Conservation (phyloP, 1,284 basidiomycete genomes). For the Irpex sp. region DNA sequence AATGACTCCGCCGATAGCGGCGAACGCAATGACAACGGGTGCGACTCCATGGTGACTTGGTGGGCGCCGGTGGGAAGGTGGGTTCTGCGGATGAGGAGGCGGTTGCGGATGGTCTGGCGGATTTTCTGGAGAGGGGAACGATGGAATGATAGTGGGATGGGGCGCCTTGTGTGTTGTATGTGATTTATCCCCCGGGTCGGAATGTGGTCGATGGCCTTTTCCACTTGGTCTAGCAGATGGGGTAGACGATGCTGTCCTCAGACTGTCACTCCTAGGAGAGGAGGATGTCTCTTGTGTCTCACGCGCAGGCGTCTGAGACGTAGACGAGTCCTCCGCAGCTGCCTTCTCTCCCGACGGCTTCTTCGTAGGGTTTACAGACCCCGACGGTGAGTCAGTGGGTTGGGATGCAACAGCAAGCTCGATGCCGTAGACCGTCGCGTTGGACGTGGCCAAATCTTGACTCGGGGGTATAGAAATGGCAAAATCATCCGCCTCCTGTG, state of each 20-base stretch:
- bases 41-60: constrained; percentile 11
- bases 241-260: background rate
- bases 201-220: background rate
- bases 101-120: constrained; percentile 14
- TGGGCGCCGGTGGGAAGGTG: background rate
- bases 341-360: background rate
- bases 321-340: background rate
- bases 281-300: background rate
- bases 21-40: constrained; percentile 40
- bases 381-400: background rate
- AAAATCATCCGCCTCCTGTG: background rate
- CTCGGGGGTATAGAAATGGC: background rate
- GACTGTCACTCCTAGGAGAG: background rate
- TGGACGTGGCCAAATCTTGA: background rate
- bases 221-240: background rate
- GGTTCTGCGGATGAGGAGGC: constrained; percentile 5
- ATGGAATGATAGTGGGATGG: constrained; percentile 7
- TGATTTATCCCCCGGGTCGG: background rate
- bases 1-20: constrained; percentile 41
- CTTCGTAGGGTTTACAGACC: background rate
- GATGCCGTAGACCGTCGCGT: background rate
- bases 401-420: background rate
- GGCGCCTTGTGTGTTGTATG: constrained; percentile 7
- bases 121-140: constrained; percentile 1
- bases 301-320: too few relatives aligned